Conservation (phyloP, 2,329 filamentous ascomycete genomes). For the Cercospora sp. region DNA sequence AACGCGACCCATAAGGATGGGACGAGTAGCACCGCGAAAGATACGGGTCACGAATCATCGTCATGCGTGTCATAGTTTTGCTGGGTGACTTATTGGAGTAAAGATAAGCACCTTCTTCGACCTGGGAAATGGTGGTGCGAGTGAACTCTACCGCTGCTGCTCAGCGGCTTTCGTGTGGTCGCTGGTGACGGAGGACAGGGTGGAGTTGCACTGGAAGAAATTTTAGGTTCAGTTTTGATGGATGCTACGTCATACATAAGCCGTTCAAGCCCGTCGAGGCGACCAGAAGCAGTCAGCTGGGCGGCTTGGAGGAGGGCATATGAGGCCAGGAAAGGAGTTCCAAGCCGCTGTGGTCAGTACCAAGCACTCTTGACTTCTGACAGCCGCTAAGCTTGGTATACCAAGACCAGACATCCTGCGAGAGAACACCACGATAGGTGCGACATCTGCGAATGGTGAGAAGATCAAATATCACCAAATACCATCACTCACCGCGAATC, state of each 20-base stretch:
- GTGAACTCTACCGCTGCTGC: background rate
- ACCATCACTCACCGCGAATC: background rate
- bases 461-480: background rate
- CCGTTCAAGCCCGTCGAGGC: background rate
- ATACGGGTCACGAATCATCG: conserved; percentile 17
- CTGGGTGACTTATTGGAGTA: background rate
- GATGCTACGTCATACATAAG: background rate
- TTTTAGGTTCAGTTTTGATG: background rate
- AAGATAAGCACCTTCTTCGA: conserved; percentile 7
- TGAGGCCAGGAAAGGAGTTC: background rate
- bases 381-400: conserved; percentile 10
- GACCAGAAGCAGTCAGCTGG: background rate
- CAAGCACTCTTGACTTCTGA: conserved; percentile 14
- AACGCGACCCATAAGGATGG: conserved; percentile 11
- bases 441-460: background rate
- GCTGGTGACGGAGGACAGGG: background rate
- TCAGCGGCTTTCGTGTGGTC: background rate
- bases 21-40: conserved; percentile 17
- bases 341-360: background rate
- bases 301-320: background rate
- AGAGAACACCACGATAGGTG: background rate
- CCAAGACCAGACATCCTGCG: background rate
- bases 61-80: conserved; percentile 1
- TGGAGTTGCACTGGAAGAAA: background rate
- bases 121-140: background rate